Conservation (phyloP, 129 eudicot genomes). For the Lactuca sativa region DNA sequence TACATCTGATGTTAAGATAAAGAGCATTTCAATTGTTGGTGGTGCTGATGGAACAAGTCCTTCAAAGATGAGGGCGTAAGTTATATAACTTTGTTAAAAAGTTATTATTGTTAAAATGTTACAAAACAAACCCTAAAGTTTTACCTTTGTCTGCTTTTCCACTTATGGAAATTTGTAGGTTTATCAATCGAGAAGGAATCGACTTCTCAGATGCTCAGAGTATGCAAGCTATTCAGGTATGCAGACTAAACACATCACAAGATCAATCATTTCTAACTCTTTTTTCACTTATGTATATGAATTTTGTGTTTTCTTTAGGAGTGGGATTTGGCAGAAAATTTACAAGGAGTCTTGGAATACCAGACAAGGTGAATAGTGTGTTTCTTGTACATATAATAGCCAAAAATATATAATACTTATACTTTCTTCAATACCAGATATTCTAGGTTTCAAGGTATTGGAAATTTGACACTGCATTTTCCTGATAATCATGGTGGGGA, state of each 20-base stretch:
- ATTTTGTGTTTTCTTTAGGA: conserved; percentile 58
- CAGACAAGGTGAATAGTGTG: conserved; percentile 73
- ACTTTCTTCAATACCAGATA: conserved; percentile 58
- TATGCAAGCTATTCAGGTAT: conserved; percentile 96
- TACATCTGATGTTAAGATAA: conserved; percentile 96
- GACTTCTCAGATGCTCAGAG: conserved; percentile 98
- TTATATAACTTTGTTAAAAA: conserved; percentile 19
- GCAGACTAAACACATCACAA: conserved; percentile 3
- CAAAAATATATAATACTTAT: not conserved
- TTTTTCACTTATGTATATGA: no score
- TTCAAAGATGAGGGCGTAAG: conserved; percentile 98
- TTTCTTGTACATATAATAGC: no score
- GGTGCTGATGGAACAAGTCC: conserved; percentile 99
- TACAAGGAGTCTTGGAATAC: conserved; percentile 87
- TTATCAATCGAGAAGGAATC: conserved; percentile 92
- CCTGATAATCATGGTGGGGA: conserved; percentile 94
- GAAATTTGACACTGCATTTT: conserved; percentile 91
- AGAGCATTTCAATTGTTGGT: conserved; percentile 92
- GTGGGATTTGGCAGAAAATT: conserved; percentile 94
- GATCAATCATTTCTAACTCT: conserved; percentile 2
- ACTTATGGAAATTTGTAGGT: conserved; percentile 43
- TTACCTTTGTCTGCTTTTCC: not conserved
- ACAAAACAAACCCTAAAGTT: conserved; percentile 22
- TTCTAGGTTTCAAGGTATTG: conserved; percentile 93
- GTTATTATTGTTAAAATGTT: not conserved